Evolutionary conservation across 305 asterid genomes (phyloP).

Genomic region (Fraxinus sp.): DNA sequence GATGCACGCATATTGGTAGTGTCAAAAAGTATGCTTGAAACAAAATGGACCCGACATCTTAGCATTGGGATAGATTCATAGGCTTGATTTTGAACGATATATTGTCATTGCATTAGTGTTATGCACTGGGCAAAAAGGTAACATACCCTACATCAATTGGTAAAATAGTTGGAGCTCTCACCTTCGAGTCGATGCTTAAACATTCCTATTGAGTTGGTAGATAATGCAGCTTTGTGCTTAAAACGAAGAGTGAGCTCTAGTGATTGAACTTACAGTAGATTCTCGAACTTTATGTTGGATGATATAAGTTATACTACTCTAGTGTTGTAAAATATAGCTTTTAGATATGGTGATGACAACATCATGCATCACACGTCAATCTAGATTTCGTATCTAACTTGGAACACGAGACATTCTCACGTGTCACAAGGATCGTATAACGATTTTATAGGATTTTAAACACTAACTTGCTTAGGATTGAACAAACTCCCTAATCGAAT

Average conservation of each 20-base stretch:
- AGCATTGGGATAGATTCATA: no score
- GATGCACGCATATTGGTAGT: no score
- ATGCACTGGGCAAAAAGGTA: not conserved
- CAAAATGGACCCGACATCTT: not conserved
- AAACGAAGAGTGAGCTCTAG: not conserved
- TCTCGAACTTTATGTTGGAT: not conserved
- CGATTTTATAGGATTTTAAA: not conserved
- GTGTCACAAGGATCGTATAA: not conserved
- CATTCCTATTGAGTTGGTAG: not conserved
- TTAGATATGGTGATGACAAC: no score
- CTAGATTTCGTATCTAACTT: not conserved
- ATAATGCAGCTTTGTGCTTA: not conserved
- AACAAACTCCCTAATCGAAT: no score
- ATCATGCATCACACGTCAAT: not conserved
- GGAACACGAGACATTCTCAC: not conserved
- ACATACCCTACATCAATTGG: not conserved
- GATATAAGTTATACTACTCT: not conserved
- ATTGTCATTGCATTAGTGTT: not conserved
- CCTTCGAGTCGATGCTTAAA: no score
- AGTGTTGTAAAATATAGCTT: not conserved
- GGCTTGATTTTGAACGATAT: not conserved
- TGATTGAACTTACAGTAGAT: no score
- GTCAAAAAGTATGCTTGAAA: not conserved
- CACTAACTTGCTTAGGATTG: not conserved
- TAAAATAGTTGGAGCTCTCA: not conserved